Evolutionary conservation across 306 rosid genomes (phyloP).

Genomic region (Prunus fruticosa): DNA sequence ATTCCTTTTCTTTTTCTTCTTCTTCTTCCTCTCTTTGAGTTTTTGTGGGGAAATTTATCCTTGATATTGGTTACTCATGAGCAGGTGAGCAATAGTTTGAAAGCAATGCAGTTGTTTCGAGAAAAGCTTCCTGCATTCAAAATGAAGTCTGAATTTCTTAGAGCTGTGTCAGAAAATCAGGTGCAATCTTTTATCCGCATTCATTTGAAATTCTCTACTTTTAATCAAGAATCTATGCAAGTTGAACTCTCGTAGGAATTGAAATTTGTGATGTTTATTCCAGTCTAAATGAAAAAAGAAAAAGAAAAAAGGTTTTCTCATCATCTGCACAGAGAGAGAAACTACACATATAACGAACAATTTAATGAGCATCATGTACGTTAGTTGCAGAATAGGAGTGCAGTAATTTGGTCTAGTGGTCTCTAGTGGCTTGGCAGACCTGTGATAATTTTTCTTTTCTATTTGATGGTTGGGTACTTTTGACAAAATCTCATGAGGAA

Average conservation of each 20-base stretch:
- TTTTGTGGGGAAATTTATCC: conserved; percentile 13
- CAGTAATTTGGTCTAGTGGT: background rate
- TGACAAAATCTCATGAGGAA: background rate
- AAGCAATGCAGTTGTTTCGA: conserved; percentile 66
- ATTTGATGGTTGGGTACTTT: background rate
- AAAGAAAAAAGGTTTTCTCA: background rate
- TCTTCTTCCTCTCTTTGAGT: conserved; percentile 1
- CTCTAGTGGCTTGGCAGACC: no score
- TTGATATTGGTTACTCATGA: conserved; percentile 9
- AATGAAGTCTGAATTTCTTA: conserved; percentile 74
- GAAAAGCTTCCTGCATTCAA: conserved; percentile 88
- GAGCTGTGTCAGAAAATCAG: conserved; percentile 82
- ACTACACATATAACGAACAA: no score
- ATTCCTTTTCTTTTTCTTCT: background rate
- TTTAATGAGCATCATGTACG: no score
- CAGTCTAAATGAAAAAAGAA: background rate
- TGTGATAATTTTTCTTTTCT: no score
- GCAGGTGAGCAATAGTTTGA: conserved; percentile 59
- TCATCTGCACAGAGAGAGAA: background rate
- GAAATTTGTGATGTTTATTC: background rate
- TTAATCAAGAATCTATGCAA: background rate
- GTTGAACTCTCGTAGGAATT: background rate
- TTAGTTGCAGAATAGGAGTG: no score
- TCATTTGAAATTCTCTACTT: background rate
- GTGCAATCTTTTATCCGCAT: conserved; percentile 30